A percentile compares a stretch with the other conserved stretches of the same genome.
Evolutionary conservation across 495 filamentous ascomycete genomes (phyloP).

Genomic region (Astrocystis sublimbata): DNA sequence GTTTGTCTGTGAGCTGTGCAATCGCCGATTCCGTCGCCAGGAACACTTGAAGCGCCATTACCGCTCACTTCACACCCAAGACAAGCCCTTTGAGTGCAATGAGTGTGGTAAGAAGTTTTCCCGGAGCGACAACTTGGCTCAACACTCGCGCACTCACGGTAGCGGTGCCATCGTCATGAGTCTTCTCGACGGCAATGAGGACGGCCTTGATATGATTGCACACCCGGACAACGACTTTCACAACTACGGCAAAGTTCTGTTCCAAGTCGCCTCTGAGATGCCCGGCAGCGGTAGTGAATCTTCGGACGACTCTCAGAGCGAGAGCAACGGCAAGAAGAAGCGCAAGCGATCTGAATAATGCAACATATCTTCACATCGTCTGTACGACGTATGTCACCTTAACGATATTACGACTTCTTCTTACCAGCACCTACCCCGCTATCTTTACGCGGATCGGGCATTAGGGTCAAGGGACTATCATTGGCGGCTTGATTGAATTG

Average conservation of each 20-base stretch:
- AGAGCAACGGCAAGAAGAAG: slow-evolving; percentile 65
- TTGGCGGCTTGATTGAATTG: slow-evolving; percentile 18
- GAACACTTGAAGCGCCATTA: slow-evolving; percentile 99
- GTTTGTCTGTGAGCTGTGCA: slow-evolving; percentile 94
- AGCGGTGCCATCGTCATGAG: slow-evolving; percentile 87
- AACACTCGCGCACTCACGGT: slow-evolving; percentile 94
- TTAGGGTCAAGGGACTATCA: slow-evolving; percentile 23
- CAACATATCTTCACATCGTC: slow-evolving; percentile 9
- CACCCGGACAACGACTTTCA: slow-evolving; percentile 61
- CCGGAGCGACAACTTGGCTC: slow-evolving; percentile 92
- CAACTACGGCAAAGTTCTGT: slow-evolving; percentile 69
- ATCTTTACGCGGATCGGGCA: slow-evolving; percentile 24
- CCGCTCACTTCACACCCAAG: slow-evolving; percentile 94
- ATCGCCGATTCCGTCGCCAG: slow-evolving; percentile 94
- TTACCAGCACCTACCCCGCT: slow-evolving; percentile 24
- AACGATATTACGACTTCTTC: slow-evolving; percentile 40
- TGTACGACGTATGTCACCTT: slow-evolving; percentile 24
- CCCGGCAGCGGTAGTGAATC: slow-evolving; percentile 61
- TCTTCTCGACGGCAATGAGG: slow-evolving; percentile 68
- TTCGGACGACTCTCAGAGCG: slow-evolving; percentile 55
- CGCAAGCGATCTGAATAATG: slow-evolving; percentile 65
- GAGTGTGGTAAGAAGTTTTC: slow-evolving; percentile 99
- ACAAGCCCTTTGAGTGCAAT: slow-evolving; percentile 96
- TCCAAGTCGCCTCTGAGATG: slow-evolving; percentile 70
- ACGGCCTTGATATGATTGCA: slow-evolving; percentile 42